Evolutionary conservation across 768 basidiomycete species (phyloP), one percentile per base, ranked within the genome.

Genomic region (Tulasnella sp.): DNA sequence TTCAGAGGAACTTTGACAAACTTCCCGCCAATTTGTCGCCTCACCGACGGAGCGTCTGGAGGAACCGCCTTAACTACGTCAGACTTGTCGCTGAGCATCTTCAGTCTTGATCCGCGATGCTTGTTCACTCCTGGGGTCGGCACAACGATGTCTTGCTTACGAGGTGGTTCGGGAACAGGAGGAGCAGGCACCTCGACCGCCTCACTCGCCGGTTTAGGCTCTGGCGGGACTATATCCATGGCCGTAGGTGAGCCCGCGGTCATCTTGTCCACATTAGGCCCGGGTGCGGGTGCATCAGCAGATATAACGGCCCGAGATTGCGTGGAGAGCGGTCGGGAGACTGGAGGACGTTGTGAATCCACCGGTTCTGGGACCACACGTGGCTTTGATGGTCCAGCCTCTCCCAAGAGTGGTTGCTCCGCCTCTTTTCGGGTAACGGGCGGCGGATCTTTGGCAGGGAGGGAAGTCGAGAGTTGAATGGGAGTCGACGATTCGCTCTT

Each of bases 71-170:
- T 7, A 7, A 64, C 60, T 12, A 31, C 60, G 8, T 64, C 60
- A 24, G 60, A 64, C 14, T 64, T 28, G 60, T 64, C 60, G 60
- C 60, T 64, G 2, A 64, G n/a, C 60, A 64, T 64, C 31, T 64
- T 64, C n/a, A 64, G 60, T 31, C 60, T 64, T 9, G 60, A 64
- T 64, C 60, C 60, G 11, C 60, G 60, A 64, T 64, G 60, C 60
- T 64, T 64, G 60, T 64, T 64, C 60, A 64, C 60, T n/a, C 60
- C 60, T 7, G 60, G 60, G 12, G 60, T 64, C 60, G 60, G 60
- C 24, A 64, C 6, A 64, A 64, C 60, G 16, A 64, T n/a, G 60
- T 64, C 60, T 64, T n/a, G 12, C 24, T 64, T 64, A 9, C 60
- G 60, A 64, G 60, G 31, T 64, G n/a, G n/a, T 64, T 64, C n/a